Evolutionary conservation across 2,329 filamentous ascomycete genomes (phyloP), one percentile per base, ranked within the genome.

Genomic region (Epichloe typhina): DNA sequence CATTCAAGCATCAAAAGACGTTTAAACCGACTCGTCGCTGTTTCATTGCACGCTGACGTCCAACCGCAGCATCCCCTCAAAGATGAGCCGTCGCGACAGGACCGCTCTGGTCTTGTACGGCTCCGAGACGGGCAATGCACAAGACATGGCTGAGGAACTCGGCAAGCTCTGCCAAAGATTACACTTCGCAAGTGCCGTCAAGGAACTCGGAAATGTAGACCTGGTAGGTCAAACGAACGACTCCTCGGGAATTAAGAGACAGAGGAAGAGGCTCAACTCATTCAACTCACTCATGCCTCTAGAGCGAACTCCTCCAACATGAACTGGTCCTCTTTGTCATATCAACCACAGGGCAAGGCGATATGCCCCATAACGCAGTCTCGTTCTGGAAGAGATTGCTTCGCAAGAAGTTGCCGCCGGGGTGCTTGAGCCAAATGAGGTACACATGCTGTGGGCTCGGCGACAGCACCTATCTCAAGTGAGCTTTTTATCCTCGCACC

Each of bases 381-480:
- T 71, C 70, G 1, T 90, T 98, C 62, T 98, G 93, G 93, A 88
- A 80, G 62, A 85, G 81, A 53, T 73, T 98, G 38, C 73, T 95
- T 17, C 78, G 88, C 57, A 89, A 86, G 65, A 87, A 81, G 58
- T 75, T 98, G 31, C 79, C 84, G 12, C 74, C 82, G 3, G 79
- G 77, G 15, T 90, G 83, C 59, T 71, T 98, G 39, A 63, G 72
- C 38, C 74, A 76, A 36, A 70, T 95, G 54, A 75, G 72, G 1
- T 97, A 95, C 67, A 84, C 87, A 3, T 86, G 84, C 0, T 95
- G 97, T 72, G 93, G 93, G 0, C 75, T 97, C 1, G 93, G 93
- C 0, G 93, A 98, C 66, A 95, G 86, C 61, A 95, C 90, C 1
- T 98, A 98, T 73, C 77, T 85, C 51, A 91, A 94, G 83, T 93